Percentiles rank a stretch among this genome's conserved stretches.
Conservation (phyloP, 208 protist species). For the Leptomonas seymouri region DNA sequence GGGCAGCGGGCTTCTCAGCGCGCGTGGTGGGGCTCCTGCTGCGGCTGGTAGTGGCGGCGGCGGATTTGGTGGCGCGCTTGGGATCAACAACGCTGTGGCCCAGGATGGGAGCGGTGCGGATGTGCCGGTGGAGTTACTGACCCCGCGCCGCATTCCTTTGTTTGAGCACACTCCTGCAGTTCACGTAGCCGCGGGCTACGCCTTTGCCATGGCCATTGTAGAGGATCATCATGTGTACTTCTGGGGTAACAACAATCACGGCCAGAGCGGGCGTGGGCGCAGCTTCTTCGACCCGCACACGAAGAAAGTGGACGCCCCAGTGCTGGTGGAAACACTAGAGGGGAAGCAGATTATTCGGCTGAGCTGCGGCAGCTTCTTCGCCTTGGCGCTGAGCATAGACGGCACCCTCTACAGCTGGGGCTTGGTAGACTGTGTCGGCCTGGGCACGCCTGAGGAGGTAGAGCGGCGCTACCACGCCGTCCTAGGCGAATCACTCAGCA, state of each 20-base stretch:
- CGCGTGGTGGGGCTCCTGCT: background rate
- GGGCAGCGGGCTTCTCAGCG: slow-evolving; percentile 28
- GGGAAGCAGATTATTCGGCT: slow-evolving; percentile 76
- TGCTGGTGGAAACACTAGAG: slow-evolving; percentile 66
- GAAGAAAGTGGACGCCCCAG: slow-evolving; percentile 76
- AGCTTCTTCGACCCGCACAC: slow-evolving; percentile 49
- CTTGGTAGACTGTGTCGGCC: slow-evolving; percentile 79
- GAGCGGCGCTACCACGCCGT: slow-evolving; percentile 36
- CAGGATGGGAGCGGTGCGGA: slow-evolving; percentile 23
- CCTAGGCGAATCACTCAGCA: slow-evolving; percentile 76
- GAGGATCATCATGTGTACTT: slow-evolving; percentile 82
- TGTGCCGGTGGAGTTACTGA: slow-evolving; percentile 45
- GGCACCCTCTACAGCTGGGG: slow-evolving; percentile 88
- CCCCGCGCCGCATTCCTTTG: slow-evolving; percentile 72
- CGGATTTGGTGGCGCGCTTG: background rate
- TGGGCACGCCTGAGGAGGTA: slow-evolving; percentile 70
- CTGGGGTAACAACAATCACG: slow-evolving; percentile 93
- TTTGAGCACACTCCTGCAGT: slow-evolving; percentile 64
- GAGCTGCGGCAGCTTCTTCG: slow-evolving; percentile 87
- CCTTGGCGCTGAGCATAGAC: slow-evolving; percentile 66
- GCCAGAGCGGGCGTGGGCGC: slow-evolving; percentile 79
- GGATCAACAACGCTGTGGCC: background rate
- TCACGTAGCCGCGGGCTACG: slow-evolving; percentile 76
- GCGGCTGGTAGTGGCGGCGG: background rate
- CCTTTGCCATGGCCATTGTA: slow-evolving; percentile 82